These are phyloP conservation scores for Lagenidium giganteum DNA, from an alignment of 352 stramenopile genomes.

Conservation along the genomic window DNA sequence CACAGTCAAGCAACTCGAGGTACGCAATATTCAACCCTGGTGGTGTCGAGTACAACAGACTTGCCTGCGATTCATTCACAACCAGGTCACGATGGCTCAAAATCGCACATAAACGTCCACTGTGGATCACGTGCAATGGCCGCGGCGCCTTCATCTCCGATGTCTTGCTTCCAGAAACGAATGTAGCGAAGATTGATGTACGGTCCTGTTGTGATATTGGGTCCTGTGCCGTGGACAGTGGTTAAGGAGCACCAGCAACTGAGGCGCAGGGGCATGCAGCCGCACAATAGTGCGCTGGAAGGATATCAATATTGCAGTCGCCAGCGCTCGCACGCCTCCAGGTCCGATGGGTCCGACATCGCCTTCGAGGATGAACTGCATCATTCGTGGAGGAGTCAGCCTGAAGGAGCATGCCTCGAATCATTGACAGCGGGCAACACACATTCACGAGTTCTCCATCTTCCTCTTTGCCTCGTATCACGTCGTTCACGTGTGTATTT, in stretches of 20 bases:
- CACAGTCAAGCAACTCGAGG: conserved; percentile 73
- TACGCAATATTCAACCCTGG: conserved; percentile 67
- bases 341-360: conserved; percentile 56
- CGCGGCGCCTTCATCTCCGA: conserved; percentile 64
- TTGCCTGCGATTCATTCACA: conserved; percentile 21
- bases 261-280: no score
- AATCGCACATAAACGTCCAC: neutral
- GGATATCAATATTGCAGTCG: conserved; percentile 82
- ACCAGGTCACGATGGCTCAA: neutral
- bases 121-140: conserved; percentile 41
- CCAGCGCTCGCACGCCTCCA: conserved; percentile 55
- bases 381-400: neutral
- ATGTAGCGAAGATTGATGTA: conserved; percentile 72
- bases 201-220: conserved; percentile 51
- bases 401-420: neutral
- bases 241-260: neutral
- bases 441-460: conserved; percentile 72
- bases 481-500: conserved; percentile 65
- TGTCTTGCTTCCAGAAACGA: conserved; percentile 77
- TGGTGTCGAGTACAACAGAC: conserved; percentile 28
- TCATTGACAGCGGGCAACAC: neutral
- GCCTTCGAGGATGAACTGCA: conserved; percentile 72
- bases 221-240: conserved; percentile 64
- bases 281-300: no score
- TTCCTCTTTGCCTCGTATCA: conserved; percentile 61